Evolutionary conservation across 83 land plant genomes (phyloP).

Genomic region (Isoetes engelmannii): DNA sequence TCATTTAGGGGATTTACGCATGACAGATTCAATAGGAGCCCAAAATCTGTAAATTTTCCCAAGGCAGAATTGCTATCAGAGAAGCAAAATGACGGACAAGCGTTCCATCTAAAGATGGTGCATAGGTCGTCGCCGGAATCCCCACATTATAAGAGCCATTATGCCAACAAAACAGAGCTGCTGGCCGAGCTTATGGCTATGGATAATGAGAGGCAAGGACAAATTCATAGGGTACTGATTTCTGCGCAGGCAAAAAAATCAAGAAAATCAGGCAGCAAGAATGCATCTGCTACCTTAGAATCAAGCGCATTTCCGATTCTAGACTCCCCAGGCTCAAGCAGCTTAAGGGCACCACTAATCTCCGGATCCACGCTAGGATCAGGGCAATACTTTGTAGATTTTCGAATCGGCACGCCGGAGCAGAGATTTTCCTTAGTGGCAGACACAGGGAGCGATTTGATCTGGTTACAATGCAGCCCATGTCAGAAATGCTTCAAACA

Average conservation of each 20-base stretch:
- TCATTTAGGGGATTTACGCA: no score
- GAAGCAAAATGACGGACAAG: no score
- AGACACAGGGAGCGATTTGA: conserved; percentile 65
- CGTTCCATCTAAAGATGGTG: not conserved
- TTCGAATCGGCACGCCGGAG: conserved; percentile 48
- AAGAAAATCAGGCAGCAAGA: not conserved
- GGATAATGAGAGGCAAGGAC: not conserved
- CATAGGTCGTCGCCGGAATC: conserved; percentile 5
- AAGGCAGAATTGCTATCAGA: no score
- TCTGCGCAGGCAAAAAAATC: not conserved
- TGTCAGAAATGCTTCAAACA: conserved; percentile 2
- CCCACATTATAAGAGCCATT: not conserved
- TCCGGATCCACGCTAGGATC: conserved; percentile 36
- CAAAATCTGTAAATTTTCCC: no score
- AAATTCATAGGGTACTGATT: not conserved
- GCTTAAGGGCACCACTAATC: not conserved
- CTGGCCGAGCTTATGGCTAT: conserved; percentile 6
- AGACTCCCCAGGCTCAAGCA: not conserved
- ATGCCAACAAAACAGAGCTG: not conserved
- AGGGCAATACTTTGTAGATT: conserved; percentile 46
- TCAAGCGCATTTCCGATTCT: not conserved
- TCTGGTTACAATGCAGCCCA: conserved; percentile 44
- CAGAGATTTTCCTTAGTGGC: conserved; percentile 37
- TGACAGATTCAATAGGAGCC: no score
- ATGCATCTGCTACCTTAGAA: not conserved